phyloP scores from a whole-genome alignment of 2,329 filamentous ascomycete genomes.

The Pseudogymnoascus sp. region DNA sequence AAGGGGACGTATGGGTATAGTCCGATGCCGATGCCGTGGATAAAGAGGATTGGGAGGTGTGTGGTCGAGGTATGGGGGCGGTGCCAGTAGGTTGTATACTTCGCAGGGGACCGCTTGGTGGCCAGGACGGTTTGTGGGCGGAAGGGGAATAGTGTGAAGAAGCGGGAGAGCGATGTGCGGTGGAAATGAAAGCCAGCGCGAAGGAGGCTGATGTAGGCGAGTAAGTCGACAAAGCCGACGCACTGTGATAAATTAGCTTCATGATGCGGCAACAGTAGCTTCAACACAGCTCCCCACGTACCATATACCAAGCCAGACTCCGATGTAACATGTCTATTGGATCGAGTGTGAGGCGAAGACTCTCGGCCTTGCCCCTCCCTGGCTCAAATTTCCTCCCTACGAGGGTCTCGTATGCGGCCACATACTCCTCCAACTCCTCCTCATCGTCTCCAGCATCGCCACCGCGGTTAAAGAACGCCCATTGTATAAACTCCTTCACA shows the following conservation, averaged over 20 bases:
- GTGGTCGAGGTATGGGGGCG: slow-evolving; percentile 52
- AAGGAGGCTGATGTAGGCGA: slow-evolving; percentile 31
- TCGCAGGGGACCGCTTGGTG: slow-evolving; percentile 38
- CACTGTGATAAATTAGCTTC: slow-evolving; percentile 18
- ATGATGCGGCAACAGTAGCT: not conserved
- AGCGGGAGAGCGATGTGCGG: slow-evolving; percentile 35
- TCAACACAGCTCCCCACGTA: slow-evolving; percentile 27
- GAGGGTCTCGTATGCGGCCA: slow-evolving; percentile 42
- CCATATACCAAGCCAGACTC: slow-evolving; percentile 50
- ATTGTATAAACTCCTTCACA: slow-evolving; percentile 53
- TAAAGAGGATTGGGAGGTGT: slow-evolving; percentile 50
- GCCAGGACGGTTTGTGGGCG: slow-evolving; percentile 43
- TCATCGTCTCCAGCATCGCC: slow-evolving; percentile 38
- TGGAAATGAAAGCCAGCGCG: slow-evolving; percentile 43
- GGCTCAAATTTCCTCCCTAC: slow-evolving; percentile 42
- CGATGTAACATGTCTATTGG: slow-evolving; percentile 49
- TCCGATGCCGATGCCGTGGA: slow-evolving; percentile 58
- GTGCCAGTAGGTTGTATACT: slow-evolving; percentile 51
- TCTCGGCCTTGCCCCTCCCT: slow-evolving; percentile 45
- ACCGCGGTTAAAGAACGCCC: slow-evolving; percentile 49
- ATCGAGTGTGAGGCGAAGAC: slow-evolving; percentile 51
- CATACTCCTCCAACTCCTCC: slow-evolving; percentile 50
- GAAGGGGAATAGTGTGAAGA: slow-evolving; percentile 46
- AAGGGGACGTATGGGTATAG: slow-evolving; percentile 51
- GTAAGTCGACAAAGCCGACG: slow-evolving; percentile 29